Evolutionary conservation across 2,329 filamentous ascomycete genomes (phyloP), one percentile per base, ranked within the genome.

Genomic region (Fusarium sp.): DNA sequence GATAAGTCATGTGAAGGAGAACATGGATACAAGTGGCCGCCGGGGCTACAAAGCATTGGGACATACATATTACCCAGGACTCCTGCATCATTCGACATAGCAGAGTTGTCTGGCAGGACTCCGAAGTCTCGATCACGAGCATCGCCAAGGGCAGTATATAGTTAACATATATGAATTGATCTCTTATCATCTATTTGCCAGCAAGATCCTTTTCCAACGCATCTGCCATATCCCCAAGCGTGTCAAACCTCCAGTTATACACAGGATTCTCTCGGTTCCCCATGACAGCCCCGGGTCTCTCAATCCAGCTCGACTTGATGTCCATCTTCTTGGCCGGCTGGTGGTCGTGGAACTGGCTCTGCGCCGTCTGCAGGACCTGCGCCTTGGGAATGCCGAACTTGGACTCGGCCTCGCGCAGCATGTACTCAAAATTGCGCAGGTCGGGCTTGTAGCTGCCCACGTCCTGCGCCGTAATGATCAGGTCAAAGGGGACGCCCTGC

Each of bases 371-470:
- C 65, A 93, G 78, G 6, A 94, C 85, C 76, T 89, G 81, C 0
- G 83, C 82, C 74, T 88, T 90, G 62, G 85, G 82, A 0, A 92
- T 80, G 0, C 88, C 89, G 75, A 93, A 90, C n/a, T 86, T 85
- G 2, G 82, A 77, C 76, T 88, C 70, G 2, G 90, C 87, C 57
- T 88, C 83, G 13, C 83, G 80, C 6, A 94, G 79, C 86, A 94
- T 85, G 78, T 91, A 90, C 66, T 90, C 86, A 68, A 95, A 95
- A 72, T 94, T 94, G 61, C 84, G 83, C 34, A 84, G 77, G 74
- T 91, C 86, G 0, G 93, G 93, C 82, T 95, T 95, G 79, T 94
- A 95, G 16, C 86, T 88, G 0, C 92, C 92, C 32, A 95, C 88
- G 45, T 94, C 91, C 79, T 94, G 86, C 0, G 93, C 93, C 0